These are phyloP conservation scores for Aspergillus fumigatus DNA, from an alignment of 2,329 filamentous ascomycete species.

Conservation along the genomic window DNA sequence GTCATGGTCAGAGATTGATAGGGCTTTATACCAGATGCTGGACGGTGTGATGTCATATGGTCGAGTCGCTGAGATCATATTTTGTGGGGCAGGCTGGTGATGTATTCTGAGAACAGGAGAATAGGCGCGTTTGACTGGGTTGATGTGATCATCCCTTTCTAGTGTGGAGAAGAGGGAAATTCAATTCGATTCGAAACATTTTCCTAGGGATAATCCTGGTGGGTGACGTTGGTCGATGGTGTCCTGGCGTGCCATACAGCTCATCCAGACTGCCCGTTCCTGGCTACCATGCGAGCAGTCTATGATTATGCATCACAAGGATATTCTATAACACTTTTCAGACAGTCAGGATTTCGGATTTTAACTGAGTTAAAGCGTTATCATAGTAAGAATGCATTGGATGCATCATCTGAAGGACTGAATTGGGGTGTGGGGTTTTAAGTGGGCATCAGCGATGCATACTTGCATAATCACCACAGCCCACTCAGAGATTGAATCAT, in stretches of 20 bases:
- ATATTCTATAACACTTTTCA: neutral
- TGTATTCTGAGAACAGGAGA: neutral
- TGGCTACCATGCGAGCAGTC: neutral
- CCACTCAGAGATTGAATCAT: neutral
- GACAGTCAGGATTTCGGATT: neutral
- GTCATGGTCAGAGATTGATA: neutral
- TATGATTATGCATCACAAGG: neutral
- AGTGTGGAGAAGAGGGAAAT: neutral
- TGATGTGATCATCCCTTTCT: neutral
- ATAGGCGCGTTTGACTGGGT: neutral
- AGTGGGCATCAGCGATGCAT: neutral
- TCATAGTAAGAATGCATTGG: neutral
- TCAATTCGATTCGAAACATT: neutral
- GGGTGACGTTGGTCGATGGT: neutral
- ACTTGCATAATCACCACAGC: neutral
- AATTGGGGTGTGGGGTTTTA: neutral
- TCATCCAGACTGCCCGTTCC: neutral
- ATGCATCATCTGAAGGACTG: neutral
- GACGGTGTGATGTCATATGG: slow-evolving; percentile 21
- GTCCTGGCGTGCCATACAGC: neutral
- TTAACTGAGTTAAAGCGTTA: neutral
- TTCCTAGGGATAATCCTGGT: neutral
- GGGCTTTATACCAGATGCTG: slow-evolving; percentile 14
- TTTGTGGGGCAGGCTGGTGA: slow-evolving; percentile 15
- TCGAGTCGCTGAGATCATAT: slow-evolving; percentile 27